Evolutionary conservation across 345 rosid species (phyloP).

Genomic region (Citrus cavaleriei): DNA sequence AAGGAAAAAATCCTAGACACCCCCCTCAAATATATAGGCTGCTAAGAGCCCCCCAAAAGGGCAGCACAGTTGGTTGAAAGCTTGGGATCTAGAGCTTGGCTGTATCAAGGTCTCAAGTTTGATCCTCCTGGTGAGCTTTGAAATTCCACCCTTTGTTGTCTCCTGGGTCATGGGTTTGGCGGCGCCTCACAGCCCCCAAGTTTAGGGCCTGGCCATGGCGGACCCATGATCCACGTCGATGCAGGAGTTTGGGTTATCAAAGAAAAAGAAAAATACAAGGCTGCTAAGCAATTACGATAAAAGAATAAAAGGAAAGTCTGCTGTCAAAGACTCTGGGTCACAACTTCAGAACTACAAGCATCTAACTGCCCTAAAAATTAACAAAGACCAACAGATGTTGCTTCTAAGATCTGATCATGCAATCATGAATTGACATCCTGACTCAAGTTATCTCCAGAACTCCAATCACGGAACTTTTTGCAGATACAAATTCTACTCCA

Average conservation of each 20-base stretch:
- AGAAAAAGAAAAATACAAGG: no score
- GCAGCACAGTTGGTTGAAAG: no score
- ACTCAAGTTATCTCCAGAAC: background rate
- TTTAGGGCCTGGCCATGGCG: no score
- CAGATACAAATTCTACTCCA: background rate
- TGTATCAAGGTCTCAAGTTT: no score
- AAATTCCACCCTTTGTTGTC: no score
- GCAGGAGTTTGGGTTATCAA: no score
- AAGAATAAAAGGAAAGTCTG: background rate
- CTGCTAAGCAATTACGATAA: background rate
- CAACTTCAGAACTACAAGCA: background rate
- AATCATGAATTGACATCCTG: background rate
- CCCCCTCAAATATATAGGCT: background rate
- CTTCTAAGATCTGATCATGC: background rate
- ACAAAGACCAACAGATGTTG: background rate
- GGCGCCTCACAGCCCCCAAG: no score
- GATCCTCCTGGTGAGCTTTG: no score
- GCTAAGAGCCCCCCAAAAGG: no score
- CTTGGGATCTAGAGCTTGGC: no score
- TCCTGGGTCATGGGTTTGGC: no score
- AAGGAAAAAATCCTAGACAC: background rate
- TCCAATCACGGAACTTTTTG: background rate
- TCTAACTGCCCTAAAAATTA: background rate
- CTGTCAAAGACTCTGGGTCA: background rate
- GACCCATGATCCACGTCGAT: no score